Base-by-base conservation (phyloP, 176 grass and related monocot genomes). In the Ampelocalamus luodianensis region DNA sequence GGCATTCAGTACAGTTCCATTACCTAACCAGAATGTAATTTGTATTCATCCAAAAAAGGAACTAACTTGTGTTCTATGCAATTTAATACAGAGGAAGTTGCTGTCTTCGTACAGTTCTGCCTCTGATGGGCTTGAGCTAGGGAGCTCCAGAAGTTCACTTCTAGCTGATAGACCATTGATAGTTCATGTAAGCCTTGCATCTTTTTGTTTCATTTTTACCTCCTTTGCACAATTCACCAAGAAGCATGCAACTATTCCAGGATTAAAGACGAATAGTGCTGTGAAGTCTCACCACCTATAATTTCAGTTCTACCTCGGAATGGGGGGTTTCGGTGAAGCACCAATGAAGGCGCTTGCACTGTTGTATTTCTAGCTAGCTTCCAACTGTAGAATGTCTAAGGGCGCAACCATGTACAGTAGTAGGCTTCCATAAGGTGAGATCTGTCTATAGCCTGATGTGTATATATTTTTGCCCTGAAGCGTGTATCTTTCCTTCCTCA, bases 1-100 rank as follows among this genome's bases (percentile, higher is more conserved):
- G 10, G 50, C 29, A 44, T 83, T 68, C 37, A 72, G 23, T 79
- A 63, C 14, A 61, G 49, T 36, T 79, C 0, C 16, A 48, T 72
- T 18, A 79, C 44, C 48, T 66, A 73, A 78, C 29, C 32, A 83
- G 63, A 79, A 69, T 42, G 22, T 44, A 5, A 63, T 38, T 56
- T 44, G 5, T 79, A 5, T 68, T 85, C 13, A 59, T 87, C 45
- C 71, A 24, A 70, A 78, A 85, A 72, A 74, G 34, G 37, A 79
- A 61, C 63, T 94, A 54, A 90, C 20, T 43, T 63, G 27, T 65
- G 36, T 62, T 43, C n/a, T 66, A 56, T 74, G 75, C 62, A 73
- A 59, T 81, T 88, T 93, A 32, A 83, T 85, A 85, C 86, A 98
- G 96, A 93, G 84, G 82, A 90, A 89, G 42, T 80, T 98, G 81